A percentile compares a stretch with the other conserved stretches of the same genome.
phyloP scores from a whole-genome alignment of 768 basidiomycete genomes.

The Cantharellus anzutake region DNA sequence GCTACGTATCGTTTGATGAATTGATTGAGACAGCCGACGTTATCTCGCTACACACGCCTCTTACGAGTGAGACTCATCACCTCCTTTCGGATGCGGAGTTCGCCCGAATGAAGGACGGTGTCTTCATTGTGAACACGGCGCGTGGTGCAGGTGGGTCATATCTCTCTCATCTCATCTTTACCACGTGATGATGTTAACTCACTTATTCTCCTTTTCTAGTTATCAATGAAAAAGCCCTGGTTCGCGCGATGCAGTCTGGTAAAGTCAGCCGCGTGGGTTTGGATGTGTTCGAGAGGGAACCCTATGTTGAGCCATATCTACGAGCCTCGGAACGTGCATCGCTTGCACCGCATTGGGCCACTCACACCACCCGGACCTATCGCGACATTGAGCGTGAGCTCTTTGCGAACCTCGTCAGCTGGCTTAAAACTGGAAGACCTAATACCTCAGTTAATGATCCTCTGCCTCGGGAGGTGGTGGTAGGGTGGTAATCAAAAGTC shows the following conservation, averaged over 20 bases:
- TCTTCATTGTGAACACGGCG: conserved; percentile 17
- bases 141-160: conserved; percentile 12
- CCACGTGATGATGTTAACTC: not conserved
- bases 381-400: conserved; percentile 12
- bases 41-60: conserved; percentile 14
- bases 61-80: conserved; percentile 13
- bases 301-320: conserved; percentile 15
- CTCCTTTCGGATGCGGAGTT: conserved; percentile 12
- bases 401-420: conserved; percentile 13
- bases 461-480: not conserved
- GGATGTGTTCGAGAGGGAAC: conserved; percentile 21
- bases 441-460: conserved; percentile 14
- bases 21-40: conserved; percentile 14
- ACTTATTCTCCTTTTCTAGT: conserved; percentile 7
- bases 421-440: conserved; percentile 13
- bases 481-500: too few species aligned
- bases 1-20: conserved; percentile 14
- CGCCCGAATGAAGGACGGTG: conserved; percentile 15
- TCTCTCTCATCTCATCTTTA: not conserved
- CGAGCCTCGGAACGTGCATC: conserved; percentile 11
- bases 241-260: conserved; percentile 18
- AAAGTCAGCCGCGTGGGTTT: conserved; percentile 18
- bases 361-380: conserved; percentile 10
- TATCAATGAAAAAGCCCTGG: conserved; percentile 17
- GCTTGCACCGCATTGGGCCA: conserved; percentile 7